Evolutionary conservation across 2,329 filamentous ascomycete genomes (phyloP).

Genomic region (Aureobasidium mangrovei): DNA sequence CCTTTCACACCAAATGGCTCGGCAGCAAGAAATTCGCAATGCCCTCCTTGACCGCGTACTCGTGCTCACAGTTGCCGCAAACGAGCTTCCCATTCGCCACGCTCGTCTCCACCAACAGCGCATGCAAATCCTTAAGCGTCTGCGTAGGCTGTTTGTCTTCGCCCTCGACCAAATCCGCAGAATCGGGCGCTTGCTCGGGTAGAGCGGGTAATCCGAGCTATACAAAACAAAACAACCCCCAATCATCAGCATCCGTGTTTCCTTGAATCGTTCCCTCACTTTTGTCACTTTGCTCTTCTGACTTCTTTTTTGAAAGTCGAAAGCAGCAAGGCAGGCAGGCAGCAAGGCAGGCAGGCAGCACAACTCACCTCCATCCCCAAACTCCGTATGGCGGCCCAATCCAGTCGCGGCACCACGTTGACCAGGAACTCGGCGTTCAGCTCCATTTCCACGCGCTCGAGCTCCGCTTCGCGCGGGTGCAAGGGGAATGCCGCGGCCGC

Average conservation of each 20-base stretch:
- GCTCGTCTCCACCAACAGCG: constrained; percentile 77
- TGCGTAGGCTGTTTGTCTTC: constrained; percentile 56
- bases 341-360: constrained; percentile 14
- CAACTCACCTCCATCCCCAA: constrained; percentile 65
- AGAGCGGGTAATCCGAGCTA: constrained; percentile 73
- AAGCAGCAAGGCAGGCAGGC: not conserved
- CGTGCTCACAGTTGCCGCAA: constrained; percentile 84
- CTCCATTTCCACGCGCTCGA: constrained; percentile 75
- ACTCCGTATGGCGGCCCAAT: constrained; percentile 72
- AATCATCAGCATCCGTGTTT: not conserved
- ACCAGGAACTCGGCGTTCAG: constrained; percentile 70
- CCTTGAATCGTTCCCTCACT: not conserved
- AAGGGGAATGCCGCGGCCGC: constrained; percentile 74
- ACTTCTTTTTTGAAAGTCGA: not conserved
- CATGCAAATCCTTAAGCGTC: constrained; percentile 68
- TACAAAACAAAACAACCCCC: not conserved
- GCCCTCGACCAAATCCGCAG: constrained; percentile 25
- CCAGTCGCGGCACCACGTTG: constrained; percentile 78
- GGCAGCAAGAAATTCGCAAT: constrained; percentile 95
- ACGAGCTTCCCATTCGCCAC: constrained; percentile 82
- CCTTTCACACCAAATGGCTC: constrained; percentile 66
- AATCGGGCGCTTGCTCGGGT: constrained; percentile 36
- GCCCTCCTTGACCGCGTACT: constrained; percentile 90
- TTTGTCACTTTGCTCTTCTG: not conserved
- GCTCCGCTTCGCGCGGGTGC: constrained; percentile 84